phyloP scores from a whole-genome alignment of 2,329 filamentous ascomycete genomes.

The Ceratocystis smalleyi region DNA sequence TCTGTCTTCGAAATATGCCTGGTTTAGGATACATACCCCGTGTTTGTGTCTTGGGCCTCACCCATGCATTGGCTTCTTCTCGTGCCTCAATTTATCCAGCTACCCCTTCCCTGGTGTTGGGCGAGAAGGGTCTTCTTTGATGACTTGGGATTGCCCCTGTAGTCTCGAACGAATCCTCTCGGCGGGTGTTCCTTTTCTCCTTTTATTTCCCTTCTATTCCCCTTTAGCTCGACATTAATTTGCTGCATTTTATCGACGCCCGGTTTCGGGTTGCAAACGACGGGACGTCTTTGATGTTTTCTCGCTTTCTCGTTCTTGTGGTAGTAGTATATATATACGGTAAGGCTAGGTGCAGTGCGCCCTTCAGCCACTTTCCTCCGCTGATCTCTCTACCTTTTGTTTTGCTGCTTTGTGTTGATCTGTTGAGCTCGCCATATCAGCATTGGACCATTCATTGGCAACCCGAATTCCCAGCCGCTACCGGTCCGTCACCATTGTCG shows the following conservation, averaged over 20 bases:
- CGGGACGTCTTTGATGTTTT: not conserved
- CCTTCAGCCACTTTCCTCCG: not conserved
- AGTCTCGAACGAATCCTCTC: not conserved
- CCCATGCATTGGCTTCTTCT: no score
- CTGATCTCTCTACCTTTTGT: not conserved
- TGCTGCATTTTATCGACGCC: not conserved
- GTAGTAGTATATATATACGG: not conserved
- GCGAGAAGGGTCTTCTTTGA: not conserved
- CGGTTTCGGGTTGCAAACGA: not conserved
- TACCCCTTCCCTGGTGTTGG: not conserved
- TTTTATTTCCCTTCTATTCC: constrained; percentile 5
- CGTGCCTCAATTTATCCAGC: no score
- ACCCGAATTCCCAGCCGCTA: not conserved
- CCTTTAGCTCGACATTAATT: not conserved
- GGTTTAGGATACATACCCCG: no score
- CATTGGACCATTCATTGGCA: not conserved
- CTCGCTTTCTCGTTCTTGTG: not conserved
- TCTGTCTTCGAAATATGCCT: no score
- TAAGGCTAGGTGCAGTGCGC: not conserved
- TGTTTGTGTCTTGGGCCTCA: no score
- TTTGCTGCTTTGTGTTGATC: not conserved
- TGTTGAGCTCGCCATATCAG: not conserved
- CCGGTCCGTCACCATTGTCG: not conserved
- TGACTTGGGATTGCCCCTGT: not conserved
- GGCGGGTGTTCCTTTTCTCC: not conserved